Evolutionary conservation across 371 early-diverging fungal species (phyloP).

Genomic region (Rhizoclosmatium hyalinum): DNA sequence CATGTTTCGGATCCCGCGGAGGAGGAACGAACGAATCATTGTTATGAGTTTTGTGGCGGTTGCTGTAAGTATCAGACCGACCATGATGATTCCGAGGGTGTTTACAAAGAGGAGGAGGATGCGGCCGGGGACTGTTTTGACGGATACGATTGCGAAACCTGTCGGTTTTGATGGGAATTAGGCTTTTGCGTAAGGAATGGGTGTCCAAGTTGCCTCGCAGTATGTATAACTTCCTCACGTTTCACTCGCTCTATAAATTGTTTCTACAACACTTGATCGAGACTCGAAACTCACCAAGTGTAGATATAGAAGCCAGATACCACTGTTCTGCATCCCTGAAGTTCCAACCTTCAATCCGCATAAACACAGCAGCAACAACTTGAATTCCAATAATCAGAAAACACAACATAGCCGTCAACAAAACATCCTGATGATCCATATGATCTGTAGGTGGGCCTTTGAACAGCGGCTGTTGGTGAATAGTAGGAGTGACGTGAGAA

Average conservation of each 20-base stretch:
- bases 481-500: background rate
- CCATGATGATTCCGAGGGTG: slow-evolving; percentile 21
- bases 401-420: slow-evolving; percentile 8
- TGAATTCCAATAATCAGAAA: slow-evolving; percentile 19
- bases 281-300: slow-evolving; percentile 2
- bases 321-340: slow-evolving; percentile 29
- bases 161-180: background rate
- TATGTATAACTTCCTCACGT: no score
- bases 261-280: no score
- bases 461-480: background rate
- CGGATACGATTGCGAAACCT: slow-evolving; percentile 16
- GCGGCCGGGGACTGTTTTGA: background rate
- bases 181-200: no score
- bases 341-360: slow-evolving; percentile 25
- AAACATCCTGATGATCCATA: slow-evolving; percentile 10
- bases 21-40: slow-evolving; percentile 14
- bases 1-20: slow-evolving; percentile 26
- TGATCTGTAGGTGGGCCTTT: slow-evolving; percentile 13
- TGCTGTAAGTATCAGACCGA: slow-evolving; percentile 20
- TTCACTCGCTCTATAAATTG: no score
- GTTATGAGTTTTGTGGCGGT: slow-evolving; percentile 5
- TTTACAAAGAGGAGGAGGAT: slow-evolving; percentile 2
- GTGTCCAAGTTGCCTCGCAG: no score
- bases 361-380: slow-evolving; percentile 9
- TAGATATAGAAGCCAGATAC: slow-evolving; percentile 25